phyloP scores from a whole-genome alignment of 768 basidiomycete species.

The Pulveroboletus frians region DNA sequence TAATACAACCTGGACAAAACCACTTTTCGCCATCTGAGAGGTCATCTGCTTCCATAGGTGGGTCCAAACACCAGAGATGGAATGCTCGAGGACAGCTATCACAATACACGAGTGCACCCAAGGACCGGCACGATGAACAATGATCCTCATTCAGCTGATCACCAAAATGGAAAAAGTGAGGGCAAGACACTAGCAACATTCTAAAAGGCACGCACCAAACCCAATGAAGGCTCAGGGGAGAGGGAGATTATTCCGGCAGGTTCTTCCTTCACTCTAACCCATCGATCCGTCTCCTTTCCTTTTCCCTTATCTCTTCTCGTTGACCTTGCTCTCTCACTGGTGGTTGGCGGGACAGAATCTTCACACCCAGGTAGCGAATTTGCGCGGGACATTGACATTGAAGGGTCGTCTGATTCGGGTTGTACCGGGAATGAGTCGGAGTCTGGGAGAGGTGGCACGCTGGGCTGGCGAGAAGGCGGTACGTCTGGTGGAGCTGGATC shows the following conservation, averaged over 20 bases:
- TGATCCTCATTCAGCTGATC: slow-evolving; percentile 69
- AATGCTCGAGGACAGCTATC: slow-evolving; percentile 96
- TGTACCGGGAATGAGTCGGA: slow-evolving; percentile 49
- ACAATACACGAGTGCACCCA: slow-evolving; percentile 88
- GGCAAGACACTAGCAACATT: slow-evolving; percentile 2
- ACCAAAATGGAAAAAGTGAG: slow-evolving; percentile 15
- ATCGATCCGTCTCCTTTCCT: slow-evolving; percentile 38
- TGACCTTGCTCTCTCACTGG: slow-evolving; percentile 24
- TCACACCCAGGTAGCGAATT: slow-evolving; percentile 41
- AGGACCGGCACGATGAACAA: slow-evolving; percentile 77
- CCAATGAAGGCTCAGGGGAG: slow-evolving; percentile 31
- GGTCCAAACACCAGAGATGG: slow-evolving; percentile 95
- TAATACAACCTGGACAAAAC: slow-evolving; percentile 71
- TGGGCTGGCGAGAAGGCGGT: slow-evolving; percentile 33
- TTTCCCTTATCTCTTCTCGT: slow-evolving; percentile 44
- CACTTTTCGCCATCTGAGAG: slow-evolving; percentile 75
- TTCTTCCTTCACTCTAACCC: slow-evolving; percentile 43
- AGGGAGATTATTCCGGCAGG: slow-evolving; percentile 33
- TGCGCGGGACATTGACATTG: slow-evolving; percentile 55
- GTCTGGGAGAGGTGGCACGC: slow-evolving; percentile 41
- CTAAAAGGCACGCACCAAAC: slow-evolving; percentile 32
- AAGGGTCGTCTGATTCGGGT: slow-evolving; percentile 54
- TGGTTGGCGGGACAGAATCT: slow-evolving; percentile 17
- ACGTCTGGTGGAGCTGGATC: slow-evolving; percentile 39
- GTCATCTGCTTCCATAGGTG: slow-evolving; percentile 85